Base-by-base conservation (phyloP, 257 asterid species). In the Solanum tacnaense region DNA sequence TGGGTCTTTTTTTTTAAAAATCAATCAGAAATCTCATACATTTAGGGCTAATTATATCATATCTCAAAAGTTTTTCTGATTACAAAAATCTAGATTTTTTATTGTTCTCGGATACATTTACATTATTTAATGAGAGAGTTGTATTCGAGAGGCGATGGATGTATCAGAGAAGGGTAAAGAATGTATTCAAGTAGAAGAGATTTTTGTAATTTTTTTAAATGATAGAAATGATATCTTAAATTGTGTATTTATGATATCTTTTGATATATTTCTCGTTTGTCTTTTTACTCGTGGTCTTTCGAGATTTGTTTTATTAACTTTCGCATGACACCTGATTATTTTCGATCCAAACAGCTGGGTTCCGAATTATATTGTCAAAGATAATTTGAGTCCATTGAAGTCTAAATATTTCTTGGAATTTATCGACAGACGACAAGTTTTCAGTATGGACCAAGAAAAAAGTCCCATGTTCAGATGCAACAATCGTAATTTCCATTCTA, bases 41-140 rank as follows among this genome's bases (percentile, higher is more conserved):
- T 44, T 44, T 12, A 3, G 3, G 1, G 62, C 3, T 6, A 52
- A 52, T 18, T 52, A 18, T 18, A 18, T 18, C 10, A 56, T 18
- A 56, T 56, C 0, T 0, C 4, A 0, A 0, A 18, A 56, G 9
- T 6, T 56, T 18, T 18, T 56, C 4, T 18, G 0, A 18, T 56
- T 56, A 56, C 23, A 56, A 56, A 6, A 2, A 18, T 56, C 1
- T 56, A 6, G n/a, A 56, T 18, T 6, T 46, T 46, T 52, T 6
- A 52, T 18, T 16, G 0, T 1, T 18, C 1, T 52, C 9, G 23
- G 0, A 52, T 52, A 52, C 0, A 6, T 52, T 52, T 52, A 56
- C 2, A 18, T 5, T 16, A 49, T 0, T 49, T 49, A 49, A 49
- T 49, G 9, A 3, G 60, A 49, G 60, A 6, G 23, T 16, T 1